Conservation (phyloP, 192 early-diverging fungal genomes). For the Allomyces javanicus region DNA sequence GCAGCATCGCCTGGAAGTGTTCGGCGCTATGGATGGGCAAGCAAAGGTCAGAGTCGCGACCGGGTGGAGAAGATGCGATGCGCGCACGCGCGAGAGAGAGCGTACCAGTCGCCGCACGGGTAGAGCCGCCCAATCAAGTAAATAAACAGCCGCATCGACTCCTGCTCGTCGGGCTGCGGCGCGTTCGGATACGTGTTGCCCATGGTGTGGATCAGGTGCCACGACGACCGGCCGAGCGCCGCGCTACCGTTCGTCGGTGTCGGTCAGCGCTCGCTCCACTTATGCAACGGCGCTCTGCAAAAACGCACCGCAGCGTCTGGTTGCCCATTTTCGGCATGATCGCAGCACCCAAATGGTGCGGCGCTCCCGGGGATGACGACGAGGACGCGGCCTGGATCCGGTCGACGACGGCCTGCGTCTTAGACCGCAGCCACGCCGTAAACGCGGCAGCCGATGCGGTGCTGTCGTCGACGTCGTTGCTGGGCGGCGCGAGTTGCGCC, state of each 20-base stretch:
- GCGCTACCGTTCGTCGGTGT: constrained; percentile 25
- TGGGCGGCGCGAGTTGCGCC: not conserved
- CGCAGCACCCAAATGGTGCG: constrained; percentile 11
- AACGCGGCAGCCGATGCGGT: no score
- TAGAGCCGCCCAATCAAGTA: constrained; percentile 67
- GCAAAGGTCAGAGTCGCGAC: not conserved
- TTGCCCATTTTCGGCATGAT: constrained; percentile 54
- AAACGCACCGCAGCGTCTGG: constrained; percentile 30
- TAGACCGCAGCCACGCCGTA: not conserved
- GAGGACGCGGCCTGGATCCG: not conserved
- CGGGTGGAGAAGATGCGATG: not conserved
- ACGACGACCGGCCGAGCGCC: constrained; percentile 69
- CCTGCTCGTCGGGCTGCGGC: constrained; percentile 54
- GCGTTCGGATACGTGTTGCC: constrained; percentile 62
- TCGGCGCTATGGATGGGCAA: constrained; percentile 31
- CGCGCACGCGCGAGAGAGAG: constrained; percentile 3
- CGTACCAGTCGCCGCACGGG: constrained; percentile 87
- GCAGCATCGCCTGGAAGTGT: constrained; percentile 63
- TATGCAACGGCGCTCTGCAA: not conserved
- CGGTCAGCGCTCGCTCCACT: not conserved
- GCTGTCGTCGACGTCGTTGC: not conserved
- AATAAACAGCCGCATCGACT: constrained; percentile 59
- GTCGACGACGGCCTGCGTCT: not conserved
- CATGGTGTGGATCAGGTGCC: constrained; percentile 89
- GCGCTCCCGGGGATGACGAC: not conserved